Evolutionary conservation across 78 protist genomes (phyloP).

Genomic region (Dictyostelium purpureum): DNA sequence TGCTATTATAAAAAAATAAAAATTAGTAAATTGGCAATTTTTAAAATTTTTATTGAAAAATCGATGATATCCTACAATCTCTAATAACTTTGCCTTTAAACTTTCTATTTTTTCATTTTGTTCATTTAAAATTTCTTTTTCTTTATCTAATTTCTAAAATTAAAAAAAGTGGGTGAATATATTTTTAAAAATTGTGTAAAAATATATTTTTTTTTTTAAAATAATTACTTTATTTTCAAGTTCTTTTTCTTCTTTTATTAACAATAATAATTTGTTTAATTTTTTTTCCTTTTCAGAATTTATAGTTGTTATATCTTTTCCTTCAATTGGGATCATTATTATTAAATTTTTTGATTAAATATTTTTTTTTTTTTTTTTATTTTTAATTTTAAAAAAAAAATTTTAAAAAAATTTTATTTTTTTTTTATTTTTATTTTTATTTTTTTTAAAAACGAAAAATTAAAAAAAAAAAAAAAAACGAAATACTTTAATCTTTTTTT

Average conservation of each 20-base stretch:
- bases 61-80: not conserved
- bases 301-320: not conserved
- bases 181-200: too few relatives aligned
- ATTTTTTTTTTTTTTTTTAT: not conserved
- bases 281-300: not conserved
- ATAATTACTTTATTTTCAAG: not conserved
- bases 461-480: too few relatives aligned
- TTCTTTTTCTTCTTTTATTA: not conserved
- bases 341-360: not conserved
- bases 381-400: not conserved
- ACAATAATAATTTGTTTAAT: constrained; percentile 1
- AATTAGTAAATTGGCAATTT: not conserved
- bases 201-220: too few relatives aligned
- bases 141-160: not conserved
- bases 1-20: not conserved
- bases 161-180: too few relatives aligned
- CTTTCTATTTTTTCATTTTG: not conserved
- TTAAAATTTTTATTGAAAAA: not conserved
- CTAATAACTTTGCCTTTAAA: not conserved
- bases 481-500: not conserved
- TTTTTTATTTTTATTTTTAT: not conserved
- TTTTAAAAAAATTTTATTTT: not conserved
- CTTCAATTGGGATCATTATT: not conserved
- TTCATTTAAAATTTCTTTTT: not conserved
- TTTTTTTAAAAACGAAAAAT: too few relatives aligned